phyloP scores from a whole-genome alignment of 169 alveolate genomes.

The Eimeria acervulina region DNA sequence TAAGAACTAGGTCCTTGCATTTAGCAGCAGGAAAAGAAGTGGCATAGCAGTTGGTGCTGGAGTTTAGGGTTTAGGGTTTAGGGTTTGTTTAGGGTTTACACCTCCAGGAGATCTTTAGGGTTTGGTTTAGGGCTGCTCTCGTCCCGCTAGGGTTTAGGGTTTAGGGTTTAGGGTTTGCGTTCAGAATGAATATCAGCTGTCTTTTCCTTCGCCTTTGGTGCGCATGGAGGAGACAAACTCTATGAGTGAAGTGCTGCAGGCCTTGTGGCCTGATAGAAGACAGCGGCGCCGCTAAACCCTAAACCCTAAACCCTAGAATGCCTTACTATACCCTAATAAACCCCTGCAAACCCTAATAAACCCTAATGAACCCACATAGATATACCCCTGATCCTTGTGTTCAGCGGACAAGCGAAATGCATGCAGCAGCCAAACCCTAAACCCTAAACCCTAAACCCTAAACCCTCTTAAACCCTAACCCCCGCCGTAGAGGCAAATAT shows the following conservation, averaged over 20 bases:
- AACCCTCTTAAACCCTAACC: background rate
- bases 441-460: slow-evolving; percentile 42
- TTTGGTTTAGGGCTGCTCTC: background rate
- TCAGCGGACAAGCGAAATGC: background rate
- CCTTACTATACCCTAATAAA: background rate
- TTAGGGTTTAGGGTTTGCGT: slow-evolving; percentile 53
- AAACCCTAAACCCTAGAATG: background rate
- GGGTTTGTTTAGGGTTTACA: background rate
- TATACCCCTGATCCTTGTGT: background rate
- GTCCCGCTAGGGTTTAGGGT: background rate
- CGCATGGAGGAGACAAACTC: background rate
- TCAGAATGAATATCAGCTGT: slow-evolving; percentile 38
- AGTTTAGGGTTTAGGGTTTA: background rate
- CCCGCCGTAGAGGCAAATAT: background rate
- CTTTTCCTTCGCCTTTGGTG: slow-evolving; percentile 48
- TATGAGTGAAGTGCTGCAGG: background rate
- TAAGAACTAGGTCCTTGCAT: too few species aligned
- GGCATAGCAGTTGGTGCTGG: background rate
- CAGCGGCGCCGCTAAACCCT: slow-evolving; percentile 53
- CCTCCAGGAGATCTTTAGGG: background rate
- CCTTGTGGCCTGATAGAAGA: background rate
- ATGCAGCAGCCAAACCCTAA: background rate
- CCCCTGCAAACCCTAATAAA: background rate
- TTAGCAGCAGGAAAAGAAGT: too few species aligned
- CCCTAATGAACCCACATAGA: too few species aligned